Evolutionary conservation across 176 grass and related monocot species (phyloP), one percentile per base, ranked within the genome.

Genomic region (Chloris gayana): DNA sequence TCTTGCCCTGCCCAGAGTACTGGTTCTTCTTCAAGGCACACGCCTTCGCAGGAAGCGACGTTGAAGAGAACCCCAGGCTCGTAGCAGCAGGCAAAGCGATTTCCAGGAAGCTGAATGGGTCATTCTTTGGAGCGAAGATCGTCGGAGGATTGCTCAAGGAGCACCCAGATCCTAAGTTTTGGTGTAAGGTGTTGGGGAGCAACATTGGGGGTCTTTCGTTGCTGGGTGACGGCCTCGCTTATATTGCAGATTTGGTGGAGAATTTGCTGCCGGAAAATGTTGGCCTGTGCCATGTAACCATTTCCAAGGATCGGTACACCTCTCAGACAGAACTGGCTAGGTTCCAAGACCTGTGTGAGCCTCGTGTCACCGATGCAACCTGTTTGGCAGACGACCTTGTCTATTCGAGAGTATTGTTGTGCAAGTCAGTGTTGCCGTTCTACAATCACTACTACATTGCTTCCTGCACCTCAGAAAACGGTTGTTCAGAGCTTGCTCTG

Each of bases 11-110:
- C 15, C 22, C 57, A 0, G 69, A 82, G 44, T 82, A 74, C 10
- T 74, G 70, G 70, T 82, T 87, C 71, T 87, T 81, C 53, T 87
- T 87, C 64, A 87, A 81, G n/a, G 64, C 64, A 4, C 64, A 70
- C 1, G 80, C 70, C 1, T 82, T 82, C 3, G 44, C 31, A 0
- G 59, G 80, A n/a, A 27, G 22, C 2, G 80, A 82, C 7, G 6
- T 74, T 0, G 59, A 82, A 58, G 80, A 82, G 70, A 64, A 54
- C 32, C 80, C 21, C 0, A 65, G 44, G 30, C 41, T 82, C 0
- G n/a, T 65, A 0, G n/a, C 44, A 2, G 45, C 6, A 0, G 70
- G 70, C 24, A 54, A 30, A 15, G 33, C 45, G 0, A 66, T 74
- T 0, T 45, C 70, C 0, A 32, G 9, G 72, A 76, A 70, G 72